Evolutionary conservation across 2,329 filamentous ascomycete genomes (phyloP).

Genomic region (Penicillium palitans): DNA sequence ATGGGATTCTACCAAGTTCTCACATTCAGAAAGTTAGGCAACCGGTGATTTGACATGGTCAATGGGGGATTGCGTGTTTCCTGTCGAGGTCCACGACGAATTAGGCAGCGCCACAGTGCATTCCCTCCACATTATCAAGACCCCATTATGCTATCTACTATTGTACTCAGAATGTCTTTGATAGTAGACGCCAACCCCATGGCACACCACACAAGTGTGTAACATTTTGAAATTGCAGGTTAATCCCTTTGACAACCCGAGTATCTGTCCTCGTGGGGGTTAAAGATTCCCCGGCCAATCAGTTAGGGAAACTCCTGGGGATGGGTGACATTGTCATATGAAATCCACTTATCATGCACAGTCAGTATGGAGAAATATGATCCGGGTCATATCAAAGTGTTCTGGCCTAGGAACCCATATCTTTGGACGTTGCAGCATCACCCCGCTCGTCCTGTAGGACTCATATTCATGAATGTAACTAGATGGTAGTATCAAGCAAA

Average conservation of each 20-base stretch:
- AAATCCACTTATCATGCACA: background rate
- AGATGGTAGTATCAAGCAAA: background rate
- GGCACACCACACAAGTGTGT: background rate
- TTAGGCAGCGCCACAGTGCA: background rate
- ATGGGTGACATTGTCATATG: conserved; percentile 19
- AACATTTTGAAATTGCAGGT: background rate
- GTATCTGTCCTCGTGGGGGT: background rate
- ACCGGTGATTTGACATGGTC: background rate
- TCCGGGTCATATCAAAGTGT: conserved; percentile 13
- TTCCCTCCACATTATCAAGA: background rate
- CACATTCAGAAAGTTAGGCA: background rate
- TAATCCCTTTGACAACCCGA: background rate
- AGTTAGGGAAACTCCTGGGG: background rate
- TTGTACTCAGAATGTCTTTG: background rate
- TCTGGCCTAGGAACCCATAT: background rate
- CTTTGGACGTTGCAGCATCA: background rate
- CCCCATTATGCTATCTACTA: too few relatives aligned
- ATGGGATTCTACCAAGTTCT: background rate
- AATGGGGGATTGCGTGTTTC: background rate
- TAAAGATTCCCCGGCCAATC: conserved; percentile 5
- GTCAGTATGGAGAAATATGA: background rate
- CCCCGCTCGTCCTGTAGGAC: background rate
- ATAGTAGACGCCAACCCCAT: background rate
- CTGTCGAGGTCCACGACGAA: background rate
- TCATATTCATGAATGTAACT: background rate